Evolutionary conservation across 306 rosid genomes (phyloP).

Genomic region (Gillenia trifoliata): DNA sequence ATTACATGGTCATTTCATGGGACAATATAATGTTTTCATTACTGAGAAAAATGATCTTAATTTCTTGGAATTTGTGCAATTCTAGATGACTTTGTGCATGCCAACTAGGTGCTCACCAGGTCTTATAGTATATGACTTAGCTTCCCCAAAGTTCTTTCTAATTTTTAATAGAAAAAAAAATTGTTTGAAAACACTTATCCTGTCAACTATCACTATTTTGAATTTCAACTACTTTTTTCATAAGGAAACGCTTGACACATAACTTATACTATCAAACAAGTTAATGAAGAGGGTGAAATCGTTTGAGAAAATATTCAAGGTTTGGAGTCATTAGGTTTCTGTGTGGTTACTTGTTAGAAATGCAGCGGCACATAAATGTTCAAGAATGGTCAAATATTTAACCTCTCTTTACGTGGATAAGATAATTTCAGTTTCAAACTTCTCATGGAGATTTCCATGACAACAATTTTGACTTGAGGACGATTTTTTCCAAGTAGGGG

Average conservation of each 20-base stretch:
- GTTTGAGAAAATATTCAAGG: background rate
- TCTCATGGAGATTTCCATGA: too few species aligned
- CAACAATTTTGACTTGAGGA: too few species aligned
- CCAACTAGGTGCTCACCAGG: background rate
- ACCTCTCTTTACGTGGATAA: too few species aligned
- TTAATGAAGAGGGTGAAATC: background rate
- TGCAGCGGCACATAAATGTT: too few species aligned
- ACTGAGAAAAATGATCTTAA: background rate
- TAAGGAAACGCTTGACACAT: background rate
- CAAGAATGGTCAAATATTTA: too few species aligned
- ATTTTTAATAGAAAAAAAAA: background rate
- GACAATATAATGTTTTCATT: background rate
- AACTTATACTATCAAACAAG: background rate
- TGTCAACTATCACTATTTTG: background rate
- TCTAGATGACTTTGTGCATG: background rate
- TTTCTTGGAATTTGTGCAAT: background rate
- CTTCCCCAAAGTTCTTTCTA: background rate
- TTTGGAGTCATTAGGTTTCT: background rate
- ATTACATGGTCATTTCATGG: background rate
- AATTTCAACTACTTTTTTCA: background rate
- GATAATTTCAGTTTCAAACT: too few species aligned
- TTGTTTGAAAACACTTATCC: background rate
- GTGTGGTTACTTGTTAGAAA: too few species aligned
- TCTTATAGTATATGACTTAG: background rate
- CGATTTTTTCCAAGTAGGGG: too few species aligned